These are phyloP conservation scores for Sporothrix pallida DNA, from an alignment of 2,329 filamentous ascomycete genomes.

Conservation along the genomic window DNA sequence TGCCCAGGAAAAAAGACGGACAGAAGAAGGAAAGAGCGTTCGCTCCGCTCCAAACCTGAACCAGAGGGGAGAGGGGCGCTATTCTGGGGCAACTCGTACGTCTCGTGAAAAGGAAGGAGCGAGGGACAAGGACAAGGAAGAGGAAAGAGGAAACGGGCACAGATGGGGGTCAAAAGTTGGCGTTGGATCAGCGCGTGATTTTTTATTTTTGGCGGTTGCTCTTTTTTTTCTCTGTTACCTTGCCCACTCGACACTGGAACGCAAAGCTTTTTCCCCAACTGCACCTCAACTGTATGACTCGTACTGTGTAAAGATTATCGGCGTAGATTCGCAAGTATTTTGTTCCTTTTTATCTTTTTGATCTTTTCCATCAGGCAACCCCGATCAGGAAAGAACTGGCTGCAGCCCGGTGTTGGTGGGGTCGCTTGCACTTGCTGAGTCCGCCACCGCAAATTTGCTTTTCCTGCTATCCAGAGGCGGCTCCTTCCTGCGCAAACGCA, in stretches of 20 bases:
- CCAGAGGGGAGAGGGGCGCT: neutral
- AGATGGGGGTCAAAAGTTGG: neutral
- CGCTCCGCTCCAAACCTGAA: neutral
- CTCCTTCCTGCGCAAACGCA: conserved; percentile 24
- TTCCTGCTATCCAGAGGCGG: conserved; percentile 3
- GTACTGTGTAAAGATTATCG: neutral
- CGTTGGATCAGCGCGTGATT: conserved; percentile 7
- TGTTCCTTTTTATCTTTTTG: neutral
- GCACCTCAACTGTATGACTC: neutral
- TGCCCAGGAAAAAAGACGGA: neutral
- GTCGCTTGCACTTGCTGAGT: conserved; percentile 23
- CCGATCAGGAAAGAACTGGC: conserved; percentile 19
- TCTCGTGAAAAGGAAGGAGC: conserved; percentile 1
- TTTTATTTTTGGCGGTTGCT: neutral
- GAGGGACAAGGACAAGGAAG: neutral
- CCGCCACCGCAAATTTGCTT: conserved; percentile 25
- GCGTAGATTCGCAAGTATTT: neutral
- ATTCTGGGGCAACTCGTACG: neutral
- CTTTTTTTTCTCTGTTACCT: neutral
- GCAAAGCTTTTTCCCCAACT: neutral
- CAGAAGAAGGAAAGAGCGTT: conserved; percentile 16
- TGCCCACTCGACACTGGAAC: neutral
- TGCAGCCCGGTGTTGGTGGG: conserved; percentile 20
- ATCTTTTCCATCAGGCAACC: neutral
- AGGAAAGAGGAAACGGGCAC: neutral